These are phyloP conservation scores for Quercus phellos DNA, from an alignment of 331 rosid species.

Conservation along the genomic window DNA sequence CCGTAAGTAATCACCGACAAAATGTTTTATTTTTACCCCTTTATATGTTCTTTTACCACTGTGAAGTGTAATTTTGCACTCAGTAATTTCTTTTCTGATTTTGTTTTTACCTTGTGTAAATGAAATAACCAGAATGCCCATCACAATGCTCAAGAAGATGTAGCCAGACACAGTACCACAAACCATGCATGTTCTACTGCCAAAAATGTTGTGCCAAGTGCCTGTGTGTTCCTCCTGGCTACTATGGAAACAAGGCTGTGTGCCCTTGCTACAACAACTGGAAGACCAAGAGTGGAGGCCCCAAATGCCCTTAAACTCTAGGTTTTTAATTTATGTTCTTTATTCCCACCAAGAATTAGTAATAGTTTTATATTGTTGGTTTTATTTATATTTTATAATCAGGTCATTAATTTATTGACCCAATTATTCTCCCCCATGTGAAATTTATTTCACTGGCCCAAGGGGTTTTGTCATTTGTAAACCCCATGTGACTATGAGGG, in stretches of 20 bases:
- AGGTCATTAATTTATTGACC: background rate
- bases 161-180: slow-evolving; percentile 48
- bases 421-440: background rate
- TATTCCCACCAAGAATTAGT: background rate
- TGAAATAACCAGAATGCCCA: slow-evolving; percentile 39
- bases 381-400: background rate
- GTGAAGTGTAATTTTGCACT: background rate
- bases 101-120: background rate
- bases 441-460: background rate
- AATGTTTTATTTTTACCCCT: too few species aligned
- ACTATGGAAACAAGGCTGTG: slow-evolving; percentile 48
- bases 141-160: slow-evolving; percentile 51
- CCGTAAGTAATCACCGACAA: slow-evolving; percentile 26
- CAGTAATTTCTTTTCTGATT: background rate
- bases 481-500: background rate
- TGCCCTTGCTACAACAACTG: slow-evolving; percentile 68
- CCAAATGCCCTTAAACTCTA: slow-evolving; percentile 50
- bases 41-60: background rate
- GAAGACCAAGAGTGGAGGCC: slow-evolving; percentile 63
- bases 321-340: too few species aligned
- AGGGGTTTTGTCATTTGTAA: background rate
- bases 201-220: slow-evolving; percentile 48
- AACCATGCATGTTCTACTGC: slow-evolving; percentile 60
- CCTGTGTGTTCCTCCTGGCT: slow-evolving; percentile 59
- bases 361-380: background rate